Conservation (phyloP, 192 early-diverging fungal species). For the Entomortierella beljakovae region DNA sequence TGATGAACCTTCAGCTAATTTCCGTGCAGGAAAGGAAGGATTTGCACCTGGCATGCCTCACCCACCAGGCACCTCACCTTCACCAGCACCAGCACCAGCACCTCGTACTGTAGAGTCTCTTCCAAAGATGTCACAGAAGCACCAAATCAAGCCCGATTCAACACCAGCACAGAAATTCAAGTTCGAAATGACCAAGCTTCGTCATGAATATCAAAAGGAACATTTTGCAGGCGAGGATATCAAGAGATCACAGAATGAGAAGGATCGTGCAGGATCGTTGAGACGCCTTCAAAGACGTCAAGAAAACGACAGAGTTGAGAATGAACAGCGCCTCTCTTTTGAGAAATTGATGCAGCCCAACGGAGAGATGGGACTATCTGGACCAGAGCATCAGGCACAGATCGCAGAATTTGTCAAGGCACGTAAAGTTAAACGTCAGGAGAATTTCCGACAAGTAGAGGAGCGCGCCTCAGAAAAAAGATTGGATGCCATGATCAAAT, state of each 20-base stretch:
- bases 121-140: slow-evolving; percentile 48
- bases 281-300: slow-evolving; percentile 32
- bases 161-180: slow-evolving; percentile 39
- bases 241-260: slow-evolving; percentile 17
- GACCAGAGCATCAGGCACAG: slow-evolving; percentile 26
- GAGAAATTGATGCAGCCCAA: slow-evolving; percentile 44
- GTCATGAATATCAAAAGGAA: slow-evolving; percentile 46
- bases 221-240: slow-evolving; percentile 20
- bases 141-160: slow-evolving; percentile 35
- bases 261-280: slow-evolving; percentile 41
- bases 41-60: slow-evolving; percentile 53
- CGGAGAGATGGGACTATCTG: slow-evolving; percentile 7
- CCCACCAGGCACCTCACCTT: slow-evolving; percentile 38
- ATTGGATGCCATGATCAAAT: slow-evolving; percentile 44
- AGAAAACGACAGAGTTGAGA: slow-evolving; percentile 27
- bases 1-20: slow-evolving; percentile 46
- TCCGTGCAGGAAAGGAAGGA: slow-evolving; percentile 47
- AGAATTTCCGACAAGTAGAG: slow-evolving; percentile 24
- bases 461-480: slow-evolving; percentile 33
- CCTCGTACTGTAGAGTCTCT: slow-evolving; percentile 41
- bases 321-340: slow-evolving; percentile 35
- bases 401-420: slow-evolving; percentile 38
- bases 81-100: slow-evolving; percentile 34
- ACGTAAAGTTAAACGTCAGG: slow-evolving; percentile 29
- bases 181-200: slow-evolving; percentile 52